Evolutionary conservation across 305 asterid genomes (phyloP).

Genomic region (Solanum hybrid): DNA sequence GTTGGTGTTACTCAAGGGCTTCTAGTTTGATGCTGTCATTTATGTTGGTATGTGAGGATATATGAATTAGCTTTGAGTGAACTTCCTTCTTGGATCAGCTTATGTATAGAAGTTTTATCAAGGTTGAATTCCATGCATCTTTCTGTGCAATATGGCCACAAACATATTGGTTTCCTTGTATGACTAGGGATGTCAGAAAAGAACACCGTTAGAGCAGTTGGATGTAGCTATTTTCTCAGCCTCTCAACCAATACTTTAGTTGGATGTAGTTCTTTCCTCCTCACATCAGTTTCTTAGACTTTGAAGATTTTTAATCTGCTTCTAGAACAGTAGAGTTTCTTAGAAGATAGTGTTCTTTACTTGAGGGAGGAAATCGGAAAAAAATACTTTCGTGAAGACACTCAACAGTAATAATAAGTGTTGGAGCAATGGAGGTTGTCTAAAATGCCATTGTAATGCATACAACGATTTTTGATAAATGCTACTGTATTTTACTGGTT

Average conservation of each 20-base stretch:
- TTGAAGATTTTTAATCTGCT: not conserved
- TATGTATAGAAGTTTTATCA: not conserved
- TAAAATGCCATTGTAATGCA: not conserved
- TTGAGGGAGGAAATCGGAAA: no score
- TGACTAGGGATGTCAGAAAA: not conserved
- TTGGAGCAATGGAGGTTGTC: not conserved
- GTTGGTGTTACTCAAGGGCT: not conserved
- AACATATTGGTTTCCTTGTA: not conserved
- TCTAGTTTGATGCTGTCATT: not conserved
- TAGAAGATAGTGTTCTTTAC: not conserved
- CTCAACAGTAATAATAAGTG: not conserved
- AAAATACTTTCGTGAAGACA: not conserved
- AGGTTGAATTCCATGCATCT: not conserved
- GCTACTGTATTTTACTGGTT: not conserved
- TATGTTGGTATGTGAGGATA: not conserved
- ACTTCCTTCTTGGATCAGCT: not conserved
- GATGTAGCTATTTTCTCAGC: not conserved
- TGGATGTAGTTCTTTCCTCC: not conserved
- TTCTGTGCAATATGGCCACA: not conserved
- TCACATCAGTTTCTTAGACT: not conserved
- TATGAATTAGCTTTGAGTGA: not conserved
- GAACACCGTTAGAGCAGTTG: not conserved
- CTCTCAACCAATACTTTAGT: not conserved
- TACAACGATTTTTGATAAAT: not conserved
- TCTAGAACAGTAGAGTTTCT: not conserved